A percentile compares a stretch with the other conserved stretches of the same genome.
These are phyloP conservation scores for Nemania sp. DNA, from an alignment of 2,329 filamentous ascomycete species.

Conservation along the genomic window DNA sequence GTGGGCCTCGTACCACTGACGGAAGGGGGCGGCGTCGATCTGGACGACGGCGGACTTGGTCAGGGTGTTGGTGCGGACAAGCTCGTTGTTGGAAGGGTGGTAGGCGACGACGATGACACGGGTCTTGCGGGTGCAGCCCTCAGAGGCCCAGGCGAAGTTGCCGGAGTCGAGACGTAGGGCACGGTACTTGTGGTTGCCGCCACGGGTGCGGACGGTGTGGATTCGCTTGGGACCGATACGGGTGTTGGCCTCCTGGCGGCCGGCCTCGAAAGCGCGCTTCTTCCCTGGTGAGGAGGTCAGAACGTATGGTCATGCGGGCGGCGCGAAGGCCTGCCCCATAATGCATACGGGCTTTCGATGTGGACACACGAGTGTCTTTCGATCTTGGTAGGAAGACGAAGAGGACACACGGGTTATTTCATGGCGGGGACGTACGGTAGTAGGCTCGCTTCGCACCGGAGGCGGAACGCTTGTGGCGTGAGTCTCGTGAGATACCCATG, in stretches of 20 bases:
- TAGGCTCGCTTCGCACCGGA: conserved; percentile 97
- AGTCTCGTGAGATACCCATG: conserved; percentile 99
- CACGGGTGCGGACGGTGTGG: conserved; percentile 95
- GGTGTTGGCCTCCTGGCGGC: conserved; percentile 99
- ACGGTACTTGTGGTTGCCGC: conserved; percentile 99
- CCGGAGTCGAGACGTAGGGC: conserved; percentile 97
- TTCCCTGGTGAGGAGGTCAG: conserved; percentile 84
- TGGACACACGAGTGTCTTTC: conserved; percentile 35
- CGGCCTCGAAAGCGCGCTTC: conserved; percentile 99
- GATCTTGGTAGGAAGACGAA: conserved; percentile 5
- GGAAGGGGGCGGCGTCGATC: conserved; percentile 98
- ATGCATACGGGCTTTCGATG: conserved; percentile 76
- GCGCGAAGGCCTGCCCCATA: conserved; percentile 46
- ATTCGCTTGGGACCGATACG: conserved; percentile 98
- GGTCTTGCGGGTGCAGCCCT: conserved; percentile 98
- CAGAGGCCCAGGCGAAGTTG: conserved; percentile 99
- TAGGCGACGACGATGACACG: conserved; percentile 98
- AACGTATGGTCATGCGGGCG: conserved; percentile 68
- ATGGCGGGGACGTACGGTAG: conserved; percentile 76
- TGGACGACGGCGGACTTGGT: conserved; percentile 99
- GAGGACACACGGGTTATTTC: conserved; percentile 42
- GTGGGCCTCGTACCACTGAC: conserved; percentile 99
- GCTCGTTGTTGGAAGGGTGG: conserved; percentile 99
- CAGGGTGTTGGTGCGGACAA: conserved; percentile 99
- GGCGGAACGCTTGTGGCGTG: conserved; percentile 99